A percentile compares a stretch with the other conserved stretches of the same genome.
phyloP scores from a whole-genome alignment of 2,329 filamentous ascomycete species.

The Clarireedia monteithiana region DNA sequence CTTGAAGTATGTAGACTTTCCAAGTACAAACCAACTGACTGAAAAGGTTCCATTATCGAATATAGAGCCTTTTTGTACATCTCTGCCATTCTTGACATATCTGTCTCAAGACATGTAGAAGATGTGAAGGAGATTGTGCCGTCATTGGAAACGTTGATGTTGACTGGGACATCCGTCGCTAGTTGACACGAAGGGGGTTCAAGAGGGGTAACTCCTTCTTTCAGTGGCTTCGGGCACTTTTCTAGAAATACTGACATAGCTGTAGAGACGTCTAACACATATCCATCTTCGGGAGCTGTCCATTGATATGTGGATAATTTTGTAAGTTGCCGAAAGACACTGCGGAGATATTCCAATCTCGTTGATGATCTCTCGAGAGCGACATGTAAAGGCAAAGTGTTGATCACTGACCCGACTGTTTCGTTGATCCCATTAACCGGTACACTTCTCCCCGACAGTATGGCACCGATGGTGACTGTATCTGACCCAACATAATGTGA shows the following conservation, averaged over 20 bases:
- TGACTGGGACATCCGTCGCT: constrained; percentile 2
- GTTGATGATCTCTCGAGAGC: background rate
- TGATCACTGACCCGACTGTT: constrained; percentile 28
- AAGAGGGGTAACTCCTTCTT: background rate
- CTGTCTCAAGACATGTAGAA: background rate
- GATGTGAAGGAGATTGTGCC: constrained; percentile 2
- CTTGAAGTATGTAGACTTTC: background rate
- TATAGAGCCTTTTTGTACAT: background rate
- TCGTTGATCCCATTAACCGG: constrained; percentile 25
- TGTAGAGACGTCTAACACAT: constrained; percentile 2
- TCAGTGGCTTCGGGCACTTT: background rate
- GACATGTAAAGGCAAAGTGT: constrained; percentile 9
- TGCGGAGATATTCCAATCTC: constrained; percentile 3
- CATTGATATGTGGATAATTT: constrained; percentile 6
- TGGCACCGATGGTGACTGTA: constrained; percentile 29
- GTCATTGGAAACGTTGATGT: background rate
- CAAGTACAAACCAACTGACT: background rate
- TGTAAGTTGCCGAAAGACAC: constrained; percentile 3
- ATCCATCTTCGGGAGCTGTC: constrained; percentile 9
- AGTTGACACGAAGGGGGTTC: constrained; percentile 1
- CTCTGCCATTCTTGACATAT: background rate
- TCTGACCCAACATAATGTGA: constrained; percentile 27
- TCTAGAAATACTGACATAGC: background rate
- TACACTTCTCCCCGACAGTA: constrained; percentile 31
- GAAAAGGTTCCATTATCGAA: background rate